Evolutionary conservation across 805 yeast genomes (phyloP).

Genomic region (Hanseniaspora mollemarum): DNA sequence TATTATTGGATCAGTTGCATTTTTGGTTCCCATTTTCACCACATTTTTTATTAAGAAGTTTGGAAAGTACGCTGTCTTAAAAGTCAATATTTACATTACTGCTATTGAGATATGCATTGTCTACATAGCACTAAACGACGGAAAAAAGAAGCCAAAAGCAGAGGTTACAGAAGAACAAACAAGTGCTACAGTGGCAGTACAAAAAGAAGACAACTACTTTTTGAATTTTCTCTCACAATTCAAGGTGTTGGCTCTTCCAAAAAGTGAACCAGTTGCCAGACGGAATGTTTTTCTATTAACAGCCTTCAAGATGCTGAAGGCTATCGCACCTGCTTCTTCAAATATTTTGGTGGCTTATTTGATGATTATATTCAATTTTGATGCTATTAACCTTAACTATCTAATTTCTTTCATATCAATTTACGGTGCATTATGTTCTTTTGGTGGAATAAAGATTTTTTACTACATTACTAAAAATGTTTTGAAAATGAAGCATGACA

Average conservation of each 20-base stretch:
- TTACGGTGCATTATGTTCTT: constrained; percentile 2
- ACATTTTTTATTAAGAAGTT: constrained; percentile 6
- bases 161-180: background rate
- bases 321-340: background rate
- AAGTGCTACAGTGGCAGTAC: too few species aligned
- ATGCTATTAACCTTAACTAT: constrained; percentile 8
- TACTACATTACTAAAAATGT: background rate
- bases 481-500: background rate
- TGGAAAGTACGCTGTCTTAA: constrained; percentile 1
- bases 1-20: background rate
- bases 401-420: background rate
- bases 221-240: background rate
- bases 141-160: background rate
- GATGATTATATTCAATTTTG: background rate
- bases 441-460: constrained; percentile 8
- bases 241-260: constrained; percentile 1
- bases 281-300: constrained; percentile 4
- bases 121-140: constrained; percentile 1
- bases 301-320: background rate
- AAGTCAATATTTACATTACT: background rate
- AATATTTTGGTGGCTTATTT: constrained; percentile 1
- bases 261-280: constrained; percentile 5
- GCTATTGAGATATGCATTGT: background rate
- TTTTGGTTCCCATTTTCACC: constrained; percentile 4
- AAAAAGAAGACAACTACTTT: background rate